These are phyloP conservation scores for Zymoseptoria brevis DNA, from an alignment of 2,329 filamentous ascomycete genomes.

Conservation along the genomic window DNA sequence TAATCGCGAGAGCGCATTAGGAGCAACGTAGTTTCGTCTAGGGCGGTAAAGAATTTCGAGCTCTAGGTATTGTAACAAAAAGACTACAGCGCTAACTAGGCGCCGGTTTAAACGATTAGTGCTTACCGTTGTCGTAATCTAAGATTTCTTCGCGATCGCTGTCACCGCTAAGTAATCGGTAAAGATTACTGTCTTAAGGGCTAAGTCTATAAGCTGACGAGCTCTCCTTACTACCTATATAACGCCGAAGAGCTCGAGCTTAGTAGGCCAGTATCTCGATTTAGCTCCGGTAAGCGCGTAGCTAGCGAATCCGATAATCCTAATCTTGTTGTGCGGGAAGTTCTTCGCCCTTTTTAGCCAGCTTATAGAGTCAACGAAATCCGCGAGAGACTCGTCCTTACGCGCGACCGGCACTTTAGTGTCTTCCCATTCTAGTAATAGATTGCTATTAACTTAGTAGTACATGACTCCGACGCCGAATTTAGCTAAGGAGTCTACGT, in stretches of 20 bases:
- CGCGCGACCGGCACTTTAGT: background rate
- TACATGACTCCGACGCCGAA: background rate
- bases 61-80: background rate
- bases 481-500: background rate
- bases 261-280: background rate
- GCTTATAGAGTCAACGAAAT: constrained; percentile 1
- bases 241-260: background rate
- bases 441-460: background rate
- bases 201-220: background rate
- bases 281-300: background rate
- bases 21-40: background rate
- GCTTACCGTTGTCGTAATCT: background rate
- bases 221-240: background rate
- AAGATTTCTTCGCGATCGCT: background rate
- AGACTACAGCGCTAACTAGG: background rate
- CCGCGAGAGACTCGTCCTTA: background rate
- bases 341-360: background rate
- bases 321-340: background rate
- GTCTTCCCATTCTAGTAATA: background rate
- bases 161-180: background rate
- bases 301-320: background rate
- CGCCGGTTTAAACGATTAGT: background rate
- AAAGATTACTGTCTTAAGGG: background rate
- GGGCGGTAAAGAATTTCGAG: background rate
- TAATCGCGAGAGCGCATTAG: background rate